Evolutionary conservation across 1,284 basidiomycete species (phyloP), one percentile per base, ranked within the genome.

Genomic region (Ceratobasidium papillatum): DNA sequence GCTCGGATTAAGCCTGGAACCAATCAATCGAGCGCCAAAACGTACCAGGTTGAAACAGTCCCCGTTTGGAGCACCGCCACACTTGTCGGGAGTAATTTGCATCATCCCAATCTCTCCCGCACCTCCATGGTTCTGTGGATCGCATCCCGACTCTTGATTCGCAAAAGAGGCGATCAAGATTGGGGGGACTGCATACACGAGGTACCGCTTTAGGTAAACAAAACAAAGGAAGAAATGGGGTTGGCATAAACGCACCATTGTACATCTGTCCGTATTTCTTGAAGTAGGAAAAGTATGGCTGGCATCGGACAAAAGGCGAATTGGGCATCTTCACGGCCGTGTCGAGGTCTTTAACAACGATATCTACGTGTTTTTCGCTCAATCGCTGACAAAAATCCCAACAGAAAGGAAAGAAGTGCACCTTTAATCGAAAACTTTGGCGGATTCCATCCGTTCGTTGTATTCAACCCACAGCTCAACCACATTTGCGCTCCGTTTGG

Each of bases 51-150:
- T 88, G 78, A 83, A 82, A 85, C 92, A 94, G 81, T 92, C 85
- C 7, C 87, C 87, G 14, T 82, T 82, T 2, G 90, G 89, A 0
- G 90, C 90, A 74, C 84, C 87, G 58, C 81, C 85, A 79, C 94
- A 96, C 82, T 96, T 96, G 78, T 93, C 92, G 59, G 83, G 80
- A 17, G 91, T 92, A 78, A 95, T 86, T 82, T 96, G 94, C 94
- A 96, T 95, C 72, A 87, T 77, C 54, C 94, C 95, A 78, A 92
- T 89, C 80, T 95, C 94, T 69, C 93, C 93, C 25, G 54, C 92
- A 30, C 90, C 91, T 74, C 95, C 94, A 58, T 89, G 85, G 4
- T 86, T 88, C n/a, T 83, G 75, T 1, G 90, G 86, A 77, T 91
- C 89, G 84, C 95, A 96, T 59, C 86, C 84, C 52, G 88, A 89